Conservation (phyloP, 2,329 filamentous ascomycete genomes). For the Xylaria sp. region DNA sequence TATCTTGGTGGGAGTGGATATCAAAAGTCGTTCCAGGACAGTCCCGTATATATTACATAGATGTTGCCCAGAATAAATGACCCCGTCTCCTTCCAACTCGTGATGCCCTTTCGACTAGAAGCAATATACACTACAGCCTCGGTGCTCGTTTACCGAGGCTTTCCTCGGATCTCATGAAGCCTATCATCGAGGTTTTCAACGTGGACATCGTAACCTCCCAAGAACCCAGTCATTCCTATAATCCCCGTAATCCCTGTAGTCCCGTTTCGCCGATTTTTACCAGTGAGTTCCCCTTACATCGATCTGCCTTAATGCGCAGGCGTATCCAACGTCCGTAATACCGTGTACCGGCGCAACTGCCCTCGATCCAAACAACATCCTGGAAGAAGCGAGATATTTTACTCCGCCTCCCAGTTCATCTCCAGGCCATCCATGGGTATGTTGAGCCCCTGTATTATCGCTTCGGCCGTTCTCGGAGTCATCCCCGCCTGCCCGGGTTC, state of each 20-base stretch:
- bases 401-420: constrained; percentile 57
- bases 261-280: constrained; percentile 5
- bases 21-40: constrained; percentile 12
- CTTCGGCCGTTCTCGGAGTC: constrained; percentile 64
- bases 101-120: background rate
- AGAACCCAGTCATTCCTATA: background rate
- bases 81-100: background rate
- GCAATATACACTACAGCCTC: constrained; percentile 15
- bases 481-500: constrained; percentile 57
- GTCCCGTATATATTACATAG: constrained; percentile 20
- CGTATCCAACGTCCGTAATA: constrained; percentile 8
- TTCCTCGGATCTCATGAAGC: background rate
- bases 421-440: constrained; percentile 69
- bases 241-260: background rate
- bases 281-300: constrained; percentile 11
- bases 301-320: background rate
- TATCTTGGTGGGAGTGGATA: constrained; percentile 19
- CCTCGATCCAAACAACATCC: constrained; percentile 3
- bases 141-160: constrained; percentile 19
- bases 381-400: background rate
- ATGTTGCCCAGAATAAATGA: background rate
- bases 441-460: constrained; percentile 65
- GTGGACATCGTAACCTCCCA: background rate
- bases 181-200: background rate
- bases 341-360: background rate